Conservation (phyloP, 2,329 filamentous ascomycete genomes). For the Xylariaceae sp. region DNA sequence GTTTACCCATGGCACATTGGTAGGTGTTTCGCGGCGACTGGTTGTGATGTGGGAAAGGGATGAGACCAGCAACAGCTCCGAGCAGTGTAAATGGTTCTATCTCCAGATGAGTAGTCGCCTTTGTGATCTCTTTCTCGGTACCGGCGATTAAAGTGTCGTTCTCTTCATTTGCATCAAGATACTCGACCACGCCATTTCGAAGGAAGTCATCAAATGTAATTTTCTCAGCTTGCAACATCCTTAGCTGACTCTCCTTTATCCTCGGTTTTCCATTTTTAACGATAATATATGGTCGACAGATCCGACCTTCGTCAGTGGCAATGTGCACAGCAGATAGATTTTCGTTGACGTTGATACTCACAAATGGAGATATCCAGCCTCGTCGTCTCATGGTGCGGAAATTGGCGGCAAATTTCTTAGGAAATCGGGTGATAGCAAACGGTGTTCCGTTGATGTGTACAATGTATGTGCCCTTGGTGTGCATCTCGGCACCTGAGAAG, state of each 20-base stretch:
- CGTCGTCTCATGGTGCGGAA: conserved; percentile 84
- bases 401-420: conserved; percentile 76
- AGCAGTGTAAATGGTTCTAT: conserved; percentile 97
- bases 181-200: conserved; percentile 84
- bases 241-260: conserved; percentile 71
- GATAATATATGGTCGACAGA: conserved; percentile 92
- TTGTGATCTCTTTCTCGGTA: conserved; percentile 77
- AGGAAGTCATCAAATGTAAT: conserved; percentile 94
- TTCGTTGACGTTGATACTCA: conserved; percentile 89
- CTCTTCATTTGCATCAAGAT: conserved; percentile 96
- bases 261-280: conserved; percentile 83
- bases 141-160: conserved; percentile 92
- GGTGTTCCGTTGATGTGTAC: conserved; percentile 96
- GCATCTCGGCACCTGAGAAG: conserved; percentile 74
- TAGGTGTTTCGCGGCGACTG: conserved; percentile 98
- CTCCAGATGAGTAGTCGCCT: conserved; percentile 85
- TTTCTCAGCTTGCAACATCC: conserved; percentile 73
- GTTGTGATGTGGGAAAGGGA: conserved; percentile 98
- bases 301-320: conserved; percentile 92
- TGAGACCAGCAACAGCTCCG: conserved; percentile 89
- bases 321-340: conserved; percentile 90
- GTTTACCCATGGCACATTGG: conserved; percentile 99
- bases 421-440: conserved; percentile 76
- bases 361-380: conserved; percentile 90
- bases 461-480: conserved; percentile 75